Base-by-base conservation (phyloP, 306 rosid species). In the Oxytropis ochrocephala region DNA sequence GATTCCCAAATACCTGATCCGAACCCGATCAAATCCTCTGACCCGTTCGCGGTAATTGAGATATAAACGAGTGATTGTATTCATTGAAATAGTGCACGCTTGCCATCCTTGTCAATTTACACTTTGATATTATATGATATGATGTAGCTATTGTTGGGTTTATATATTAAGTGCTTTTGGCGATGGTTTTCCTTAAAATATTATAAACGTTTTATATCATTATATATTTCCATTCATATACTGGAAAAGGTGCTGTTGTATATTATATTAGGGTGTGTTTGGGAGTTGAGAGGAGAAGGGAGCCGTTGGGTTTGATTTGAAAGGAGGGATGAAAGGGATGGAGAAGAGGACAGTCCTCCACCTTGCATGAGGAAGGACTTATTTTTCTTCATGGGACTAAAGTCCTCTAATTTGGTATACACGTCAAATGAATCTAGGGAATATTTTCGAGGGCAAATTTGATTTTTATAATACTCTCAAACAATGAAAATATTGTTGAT, bases 1-100 rank as follows among this genome's bases (percentile, higher is more conserved):
- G 67, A 68, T 58, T 54, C 64, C 3, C 33, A 55, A 0, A 0
- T 11, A 5, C 51, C 52, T 13, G 69, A 64, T 27, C 41, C 41
- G 11, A 42, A 3, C 3, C 52, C 64, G 24, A 13, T 14, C 14
- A n/a, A 55, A 75, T 72, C 68, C 0, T 35, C 83, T 30, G 56
- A 46, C 17, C 50, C 75, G 11, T 13, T 75, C 21, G 82, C 76
- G 86, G 98, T 87, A 35, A 41, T 35, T 43, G 2, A 18, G 16
- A 49, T 49, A 14, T 33, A 14, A 65, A 30, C 10, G 50, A 50
- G 13, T 35, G 61, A 18, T 18, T 19, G 36, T 42, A 7, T 21
- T 53, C 3, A 7, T 55, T 30, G 19, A 69, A 69, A 6, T 39
- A 2, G 5, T 49, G 52, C 29, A 24, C 29, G 18, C 5, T 55